Evolutionary conservation across 2,329 filamentous ascomycete species (phyloP).

Genomic region (Cadophora malorum): DNA sequence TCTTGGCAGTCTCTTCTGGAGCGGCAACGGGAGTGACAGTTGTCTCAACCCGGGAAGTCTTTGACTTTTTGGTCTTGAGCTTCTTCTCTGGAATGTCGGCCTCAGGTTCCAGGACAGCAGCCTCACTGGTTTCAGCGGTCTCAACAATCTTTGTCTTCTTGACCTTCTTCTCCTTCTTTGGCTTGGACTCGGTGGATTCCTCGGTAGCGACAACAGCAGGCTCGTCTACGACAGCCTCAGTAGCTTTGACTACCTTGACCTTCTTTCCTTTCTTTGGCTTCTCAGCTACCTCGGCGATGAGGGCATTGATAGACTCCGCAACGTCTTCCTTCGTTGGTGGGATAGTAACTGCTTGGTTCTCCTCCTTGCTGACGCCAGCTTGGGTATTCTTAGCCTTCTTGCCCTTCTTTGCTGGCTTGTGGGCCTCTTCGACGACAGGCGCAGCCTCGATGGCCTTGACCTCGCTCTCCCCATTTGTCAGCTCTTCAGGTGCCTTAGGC

Average conservation of each 20-base stretch:
- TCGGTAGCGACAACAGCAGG: slow-evolving; percentile 4
- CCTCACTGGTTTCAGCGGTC: slow-evolving; percentile 2
- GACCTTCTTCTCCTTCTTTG: slow-evolving; percentile 44
- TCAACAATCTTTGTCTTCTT: slow-evolving; percentile 22
- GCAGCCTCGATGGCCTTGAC: slow-evolving; percentile 45
- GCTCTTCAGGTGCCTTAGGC: slow-evolving; percentile 27
- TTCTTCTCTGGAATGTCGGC: slow-evolving; percentile 32
- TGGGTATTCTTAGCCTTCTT: slow-evolving; percentile 42
- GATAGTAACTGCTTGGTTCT: slow-evolving; percentile 17
- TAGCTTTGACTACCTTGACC: slow-evolving; percentile 29
- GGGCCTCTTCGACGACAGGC: slow-evolving; percentile 28
- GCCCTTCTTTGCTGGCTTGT: slow-evolving; percentile 42
- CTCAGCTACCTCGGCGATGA: slow-evolving; percentile 19
- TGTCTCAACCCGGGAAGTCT: slow-evolving; percentile 28
- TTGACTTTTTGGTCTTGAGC: slow-evolving; percentile 34
- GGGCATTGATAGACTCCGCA: slow-evolving; percentile 20
- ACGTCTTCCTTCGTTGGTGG: slow-evolving; percentile 21
- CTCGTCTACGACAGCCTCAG: slow-evolving; percentile 22
- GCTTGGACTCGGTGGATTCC: slow-evolving; percentile 44
- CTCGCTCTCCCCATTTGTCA: slow-evolving; percentile 38
- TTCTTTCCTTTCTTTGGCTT: slow-evolving; percentile 39
- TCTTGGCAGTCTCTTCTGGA: slow-evolving; percentile 31
- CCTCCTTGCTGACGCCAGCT: background rate
- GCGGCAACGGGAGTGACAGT: slow-evolving; percentile 48
- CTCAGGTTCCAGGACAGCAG: background rate